Base-by-base conservation (phyloP, 768 basidiomycete genomes). In the Rhodosporidiobolus odoratus region DNA sequence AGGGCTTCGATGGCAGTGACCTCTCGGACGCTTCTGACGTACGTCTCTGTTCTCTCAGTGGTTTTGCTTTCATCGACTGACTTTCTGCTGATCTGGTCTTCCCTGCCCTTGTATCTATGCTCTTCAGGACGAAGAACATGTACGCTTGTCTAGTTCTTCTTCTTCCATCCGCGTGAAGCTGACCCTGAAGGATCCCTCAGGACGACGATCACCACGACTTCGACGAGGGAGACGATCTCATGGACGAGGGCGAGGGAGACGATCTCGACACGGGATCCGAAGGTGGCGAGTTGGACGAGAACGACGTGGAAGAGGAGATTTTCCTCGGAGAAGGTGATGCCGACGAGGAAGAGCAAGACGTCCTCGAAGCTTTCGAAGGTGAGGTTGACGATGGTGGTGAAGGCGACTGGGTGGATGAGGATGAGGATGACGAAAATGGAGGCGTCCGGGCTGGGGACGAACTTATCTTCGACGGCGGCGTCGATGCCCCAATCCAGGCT, bases 211-310 rank as follows among this genome's bases (percentile, higher is more conserved):
- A 67, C 50, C 65, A 66, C 13, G 64, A 40, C 52, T 60, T 67
- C 48, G 71, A 71, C 17, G 75, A 72, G 35, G 57, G 86, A 78
- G 78, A 82, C 16, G 75, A 67, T n/a, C n/a, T n/a, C n/a, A n/a
- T n/a, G n/a, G n/a, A n/a, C n/a, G n/a, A n/a, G n/a, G n/a, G n/a
- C 76, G 79, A 76, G 43, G 82, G 83, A 34, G 89, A 89, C 65
- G 89, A 89, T 53, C 88, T 86, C 58, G 89, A 90, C 84, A 89
- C 88, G 58, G 90, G 88, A 17, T 88, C 87, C 63, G 89, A 77
- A 3, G 77, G 65, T 27, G 68, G 57, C 27, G 65, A 66, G 62
- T 30, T 65, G 30, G 41, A 58, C 23, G 54, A 38, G 6, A 32
- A n/a, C 27, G 69, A 68, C 43, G 47, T 59, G 41, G 72, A 63